Evolutionary conservation across 768 basidiomycete species (phyloP).

Genomic region (Hydnomerulius pinastri): DNA sequence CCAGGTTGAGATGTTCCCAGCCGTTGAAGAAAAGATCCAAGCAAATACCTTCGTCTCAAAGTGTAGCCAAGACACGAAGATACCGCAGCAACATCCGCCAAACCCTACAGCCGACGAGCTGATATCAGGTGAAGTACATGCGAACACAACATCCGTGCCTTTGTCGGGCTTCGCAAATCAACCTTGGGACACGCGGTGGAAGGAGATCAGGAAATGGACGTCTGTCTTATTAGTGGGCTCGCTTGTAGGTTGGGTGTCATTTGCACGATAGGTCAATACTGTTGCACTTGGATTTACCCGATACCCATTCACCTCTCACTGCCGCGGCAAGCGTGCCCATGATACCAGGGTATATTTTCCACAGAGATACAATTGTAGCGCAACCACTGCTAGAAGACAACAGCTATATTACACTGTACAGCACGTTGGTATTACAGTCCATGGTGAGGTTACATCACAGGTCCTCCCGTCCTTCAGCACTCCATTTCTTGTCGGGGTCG

Average conservation of each 20-base stretch:
- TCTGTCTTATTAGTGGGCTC: slow-evolving; percentile 26
- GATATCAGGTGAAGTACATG: not conserved
- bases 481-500: slow-evolving; percentile 31
- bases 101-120: not conserved
- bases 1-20: slow-evolving; percentile 67
- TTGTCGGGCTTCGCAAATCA: not conserved
- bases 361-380: not conserved
- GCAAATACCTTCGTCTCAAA: not conserved
- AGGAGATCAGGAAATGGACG: slow-evolving; percentile 29
- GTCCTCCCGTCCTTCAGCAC: slow-evolving; percentile 12
- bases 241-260: slow-evolving; percentile 31
- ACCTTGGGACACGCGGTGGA: slow-evolving; percentile 23
- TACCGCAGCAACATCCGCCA: not conserved
- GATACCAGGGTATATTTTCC: not conserved
- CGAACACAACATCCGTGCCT: not conserved
- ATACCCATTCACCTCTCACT: not conserved
- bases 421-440: not conserved
- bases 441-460: not conserved
- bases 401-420: slow-evolving; percentile 1
- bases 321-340: not conserved
- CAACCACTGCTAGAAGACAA: not conserved
- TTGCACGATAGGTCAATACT: slow-evolving; percentile 13
- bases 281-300: not conserved
- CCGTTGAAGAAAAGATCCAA: not conserved
- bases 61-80: not conserved